phyloP scores from a whole-genome alignment of 306 rosid species.

The apple (Malus domestica) region DNA sequence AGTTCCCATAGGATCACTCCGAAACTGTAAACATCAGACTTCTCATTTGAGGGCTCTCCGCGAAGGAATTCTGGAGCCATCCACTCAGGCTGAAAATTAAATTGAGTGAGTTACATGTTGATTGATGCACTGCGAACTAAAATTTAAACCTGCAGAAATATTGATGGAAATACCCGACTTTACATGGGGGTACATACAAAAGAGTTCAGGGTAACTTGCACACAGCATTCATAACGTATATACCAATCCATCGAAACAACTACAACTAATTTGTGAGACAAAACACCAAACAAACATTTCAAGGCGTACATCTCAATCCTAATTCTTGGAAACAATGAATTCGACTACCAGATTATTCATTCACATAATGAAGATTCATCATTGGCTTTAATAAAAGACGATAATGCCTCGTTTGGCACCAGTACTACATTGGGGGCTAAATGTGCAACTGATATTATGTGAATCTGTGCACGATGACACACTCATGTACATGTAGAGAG shows the following conservation, averaged over 20 bases:
- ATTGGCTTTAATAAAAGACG: not conserved
- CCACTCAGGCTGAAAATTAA: conserved; percentile 94
- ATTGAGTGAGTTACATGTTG: conserved; percentile 38
- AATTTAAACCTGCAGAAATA: conserved; percentile 33
- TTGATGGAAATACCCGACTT: conserved; percentile 34
- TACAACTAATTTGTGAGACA: not conserved
- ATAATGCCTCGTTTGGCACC: not conserved
- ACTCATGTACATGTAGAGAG: not conserved
- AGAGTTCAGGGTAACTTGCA: conserved; percentile 4
- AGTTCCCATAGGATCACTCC: conserved; percentile 98
- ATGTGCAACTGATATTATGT: too few species aligned
- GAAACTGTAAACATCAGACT: conserved; percentile 91
- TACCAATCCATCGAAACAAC: not conserved
- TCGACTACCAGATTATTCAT: not conserved
- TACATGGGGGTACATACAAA: conserved; percentile 8
- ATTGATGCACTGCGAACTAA: conserved; percentile 30
- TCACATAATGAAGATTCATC: not conserved
- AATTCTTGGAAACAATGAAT: not conserved
- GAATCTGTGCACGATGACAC: not conserved
- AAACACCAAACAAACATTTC: not conserved
- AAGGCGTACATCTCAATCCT: not conserved
- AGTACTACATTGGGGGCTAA: not conserved
- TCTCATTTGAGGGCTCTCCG: conserved; percentile 92
- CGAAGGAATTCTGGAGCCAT: conserved; percentile 99
- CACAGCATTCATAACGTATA: conserved; percentile 1